phyloP scores from a whole-genome alignment of 208 protist genomes.

The Porcisia hertigi region DNA sequence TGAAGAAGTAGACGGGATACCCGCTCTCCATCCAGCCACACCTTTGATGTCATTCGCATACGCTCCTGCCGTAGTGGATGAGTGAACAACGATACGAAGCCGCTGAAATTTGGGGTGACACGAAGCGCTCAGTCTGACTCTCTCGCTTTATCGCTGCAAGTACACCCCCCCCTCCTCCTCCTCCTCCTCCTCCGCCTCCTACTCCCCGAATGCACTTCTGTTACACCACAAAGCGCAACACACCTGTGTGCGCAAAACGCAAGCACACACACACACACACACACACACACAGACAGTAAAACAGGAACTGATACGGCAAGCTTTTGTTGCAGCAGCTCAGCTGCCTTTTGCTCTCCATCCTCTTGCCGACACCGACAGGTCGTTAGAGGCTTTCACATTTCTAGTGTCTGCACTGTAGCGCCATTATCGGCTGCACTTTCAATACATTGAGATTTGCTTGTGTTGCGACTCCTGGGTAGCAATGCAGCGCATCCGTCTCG shows the following conservation, averaged over 20 bases:
- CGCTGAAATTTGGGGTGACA: background rate
- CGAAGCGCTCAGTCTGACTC: background rate
- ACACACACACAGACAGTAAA: background rate
- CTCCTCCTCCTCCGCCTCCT: no score
- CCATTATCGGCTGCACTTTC: no score
- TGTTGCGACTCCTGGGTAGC: background rate
- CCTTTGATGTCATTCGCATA: background rate
- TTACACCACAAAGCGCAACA: no score
- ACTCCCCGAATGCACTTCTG: no score
- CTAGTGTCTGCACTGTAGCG: background rate
- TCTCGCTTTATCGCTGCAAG: no score
- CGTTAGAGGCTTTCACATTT: background rate
- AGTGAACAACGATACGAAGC: background rate
- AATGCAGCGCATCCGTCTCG: conserved; percentile 39
- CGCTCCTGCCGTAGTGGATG: background rate
- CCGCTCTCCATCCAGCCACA: background rate
- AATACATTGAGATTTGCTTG: background rate
- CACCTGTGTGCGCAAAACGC: background rate
- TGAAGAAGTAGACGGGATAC: background rate
- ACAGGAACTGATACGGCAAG: background rate
- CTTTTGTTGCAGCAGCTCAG: background rate
- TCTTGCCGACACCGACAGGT: background rate
- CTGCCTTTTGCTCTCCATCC: background rate
- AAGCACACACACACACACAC: background rate
- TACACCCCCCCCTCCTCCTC: no score